Conservation (phyloP, 2,329 filamentous ascomycete species). For the Fusarium staphyleae region DNA sequence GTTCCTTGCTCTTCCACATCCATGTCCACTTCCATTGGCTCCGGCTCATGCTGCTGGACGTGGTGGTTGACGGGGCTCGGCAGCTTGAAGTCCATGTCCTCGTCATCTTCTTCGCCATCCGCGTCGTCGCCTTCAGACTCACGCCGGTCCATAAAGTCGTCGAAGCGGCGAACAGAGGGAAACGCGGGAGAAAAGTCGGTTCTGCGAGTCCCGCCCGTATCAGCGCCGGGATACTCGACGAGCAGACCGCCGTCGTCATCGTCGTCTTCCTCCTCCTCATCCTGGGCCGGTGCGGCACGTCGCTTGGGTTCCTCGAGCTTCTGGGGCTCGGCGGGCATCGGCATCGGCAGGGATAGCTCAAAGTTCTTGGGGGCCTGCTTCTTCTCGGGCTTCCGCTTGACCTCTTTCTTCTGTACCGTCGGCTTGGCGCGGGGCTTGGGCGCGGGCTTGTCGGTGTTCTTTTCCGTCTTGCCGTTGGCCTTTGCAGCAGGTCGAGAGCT, state of each 20-base stretch:
- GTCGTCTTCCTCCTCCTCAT: constrained; percentile 62
- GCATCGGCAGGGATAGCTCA: constrained; percentile 48
- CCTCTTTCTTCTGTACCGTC: constrained; percentile 41
- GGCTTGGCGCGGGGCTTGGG: constrained; percentile 38
- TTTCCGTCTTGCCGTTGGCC: constrained; percentile 17
- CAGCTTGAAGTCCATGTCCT: constrained; percentile 59
- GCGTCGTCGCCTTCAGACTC: constrained; percentile 56
- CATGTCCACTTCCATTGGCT: constrained; percentile 42
- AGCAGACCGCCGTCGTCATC: constrained; percentile 65
- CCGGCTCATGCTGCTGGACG: constrained; percentile 37
- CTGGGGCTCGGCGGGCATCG: constrained; percentile 31
- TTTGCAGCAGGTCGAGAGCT: constrained; percentile 24
- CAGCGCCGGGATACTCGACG: constrained; percentile 66
- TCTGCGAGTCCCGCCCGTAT: constrained; percentile 45
- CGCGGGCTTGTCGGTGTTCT: constrained; percentile 33
- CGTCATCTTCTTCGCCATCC: constrained; percentile 57
- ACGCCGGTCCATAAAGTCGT: constrained; percentile 59
- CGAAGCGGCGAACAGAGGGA: constrained; percentile 57
- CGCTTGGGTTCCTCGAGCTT: constrained; percentile 39
- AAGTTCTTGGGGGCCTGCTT: constrained; percentile 48
- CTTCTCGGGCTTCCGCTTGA: constrained; percentile 45
- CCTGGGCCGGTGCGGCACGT: constrained; percentile 48
- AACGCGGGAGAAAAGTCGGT: constrained; percentile 59
- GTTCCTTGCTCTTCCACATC: constrained; percentile 38
- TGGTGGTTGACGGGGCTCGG: constrained; percentile 60